Percentiles rank a stretch among this genome's conserved stretches.
These are phyloP conservation scores for Wickerhamomyces chaumierensis DNA, from an alignment of 805 yeast species.

Conservation along the genomic window DNA sequence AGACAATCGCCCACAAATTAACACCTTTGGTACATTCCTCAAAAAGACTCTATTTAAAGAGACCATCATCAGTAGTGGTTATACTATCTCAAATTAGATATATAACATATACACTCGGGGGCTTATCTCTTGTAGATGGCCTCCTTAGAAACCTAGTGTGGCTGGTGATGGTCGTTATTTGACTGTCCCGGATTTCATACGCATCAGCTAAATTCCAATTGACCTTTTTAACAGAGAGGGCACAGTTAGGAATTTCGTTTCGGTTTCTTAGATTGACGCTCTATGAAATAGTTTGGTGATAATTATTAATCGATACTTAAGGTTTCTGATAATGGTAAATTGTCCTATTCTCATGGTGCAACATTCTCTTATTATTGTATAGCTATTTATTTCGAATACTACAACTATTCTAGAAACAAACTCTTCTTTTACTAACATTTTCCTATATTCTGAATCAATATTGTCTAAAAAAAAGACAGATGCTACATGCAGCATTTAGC, in stretches of 20 bases:
- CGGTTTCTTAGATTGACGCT: slow-evolving; percentile 52
- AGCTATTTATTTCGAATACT: background rate
- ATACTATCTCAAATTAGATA: slow-evolving; percentile 54
- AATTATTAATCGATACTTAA: slow-evolving; percentile 11
- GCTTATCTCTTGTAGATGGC: slow-evolving; percentile 4
- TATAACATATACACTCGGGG: slow-evolving; percentile 36
- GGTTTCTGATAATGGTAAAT: slow-evolving; percentile 12
- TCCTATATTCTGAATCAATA: too few relatives aligned
- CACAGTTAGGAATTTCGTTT: slow-evolving; percentile 65
- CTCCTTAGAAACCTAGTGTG: slow-evolving; percentile 20
- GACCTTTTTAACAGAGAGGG: slow-evolving; percentile 64
- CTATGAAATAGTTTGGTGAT: slow-evolving; percentile 17
- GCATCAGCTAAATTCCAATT: slow-evolving; percentile 57
- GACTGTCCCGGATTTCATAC: slow-evolving; percentile 16
- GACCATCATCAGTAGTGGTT: slow-evolving; percentile 69
- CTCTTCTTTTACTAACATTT: too few relatives aligned
- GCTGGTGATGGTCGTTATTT: slow-evolving; percentile 15
- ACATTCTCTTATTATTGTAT: slow-evolving; percentile 7
- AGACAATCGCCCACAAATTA: background rate
- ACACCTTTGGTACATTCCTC: background rate
- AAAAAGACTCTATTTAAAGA: slow-evolving; percentile 18
- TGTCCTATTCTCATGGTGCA: slow-evolving; percentile 20
- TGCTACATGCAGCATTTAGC: too few relatives aligned
- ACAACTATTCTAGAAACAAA: too few relatives aligned
- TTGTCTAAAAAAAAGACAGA: too few relatives aligned